Evolutionary conservation across 192 early-diverging fungal species (phyloP).

Genomic region (Mortierella hygrophila): DNA sequence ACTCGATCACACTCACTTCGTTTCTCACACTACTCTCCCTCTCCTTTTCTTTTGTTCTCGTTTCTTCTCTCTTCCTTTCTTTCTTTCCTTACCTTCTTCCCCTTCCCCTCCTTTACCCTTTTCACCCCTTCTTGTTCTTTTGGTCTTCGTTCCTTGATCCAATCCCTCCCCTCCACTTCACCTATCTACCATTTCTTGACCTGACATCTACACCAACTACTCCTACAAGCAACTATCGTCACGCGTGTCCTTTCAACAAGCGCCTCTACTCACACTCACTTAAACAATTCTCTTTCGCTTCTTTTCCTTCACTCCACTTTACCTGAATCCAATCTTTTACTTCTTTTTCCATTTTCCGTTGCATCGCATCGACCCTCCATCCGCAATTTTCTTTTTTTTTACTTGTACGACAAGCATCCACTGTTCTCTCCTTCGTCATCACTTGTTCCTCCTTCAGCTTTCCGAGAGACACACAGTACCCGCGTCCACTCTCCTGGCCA

Average conservation of each 20-base stretch:
- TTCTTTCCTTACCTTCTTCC: background rate
- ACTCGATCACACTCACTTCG: background rate
- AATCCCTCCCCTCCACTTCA: background rate
- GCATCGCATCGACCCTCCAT: background rate
- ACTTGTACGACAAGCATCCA: slow-evolving; percentile 6
- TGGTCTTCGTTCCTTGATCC: background rate
- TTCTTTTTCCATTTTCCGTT: background rate
- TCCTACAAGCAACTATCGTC: background rate
- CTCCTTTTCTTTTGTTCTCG: background rate
- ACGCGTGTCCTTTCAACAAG: background rate
- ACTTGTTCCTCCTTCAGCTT: background rate
- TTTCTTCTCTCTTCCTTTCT: background rate
- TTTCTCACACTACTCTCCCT: background rate
- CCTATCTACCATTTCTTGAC: background rate
- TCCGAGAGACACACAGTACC: background rate
- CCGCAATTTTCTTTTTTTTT: background rate
- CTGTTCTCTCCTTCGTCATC: background rate
- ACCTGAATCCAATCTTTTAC: background rate
- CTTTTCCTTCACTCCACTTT: background rate
- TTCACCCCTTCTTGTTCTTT: background rate
- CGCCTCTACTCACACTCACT: background rate
- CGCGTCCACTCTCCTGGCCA: background rate
- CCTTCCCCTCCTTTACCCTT: background rate
- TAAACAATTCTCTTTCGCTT: too few species aligned
- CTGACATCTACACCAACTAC: background rate